Evolutionary conservation across 1,284 basidiomycete genomes (phyloP), one percentile per base, ranked within the genome.

Genomic region (Sparassis latifolia): DNA sequence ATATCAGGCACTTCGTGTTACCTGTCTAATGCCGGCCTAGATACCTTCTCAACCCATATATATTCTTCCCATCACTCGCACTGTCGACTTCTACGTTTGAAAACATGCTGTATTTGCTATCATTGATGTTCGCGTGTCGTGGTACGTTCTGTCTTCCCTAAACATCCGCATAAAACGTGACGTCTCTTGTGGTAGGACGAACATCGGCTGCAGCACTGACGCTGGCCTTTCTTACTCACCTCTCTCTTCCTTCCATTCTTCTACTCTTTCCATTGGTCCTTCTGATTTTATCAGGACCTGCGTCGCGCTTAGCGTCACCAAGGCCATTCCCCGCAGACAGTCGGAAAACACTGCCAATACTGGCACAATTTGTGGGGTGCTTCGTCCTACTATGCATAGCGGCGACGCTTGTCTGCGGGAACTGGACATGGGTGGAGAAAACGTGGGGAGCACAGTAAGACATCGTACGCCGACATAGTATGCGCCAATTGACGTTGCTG

Each of bases 11-110:
- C n/a, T 45, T 37, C 20, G n/a, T 39, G 10, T 20, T 35, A 7
- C 41, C 10, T 7, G 10, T 4, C 30, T 43, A 46, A 30, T 49
- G 49, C 38, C 37, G 44, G 27, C 43, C 2, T 57, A 94, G 91
- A 39, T 94, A 88, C 68, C 78, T 97, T 2, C 69, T 96, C 53
- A 97, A 97, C 59, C 95, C 95, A 3, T 95, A 96, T 65, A 71
- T 89, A 4, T 66, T 95, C 44, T 72, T 92, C 1, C 82, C 92
- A 0, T 87, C 84, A 38, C 69, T 94, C 2, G 87, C 92, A 0
- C 70, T 84, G 5, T 95, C 93, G 0, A 90, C 90, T 0, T 85
- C 89, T 0, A 78, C 82, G 0, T 70, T 97, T 20, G 90, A 94
- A 62, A 93, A 89, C 61, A 73, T 80, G 0, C 67, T 90, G 3